These are phyloP conservation scores for Phylloporus arenicola DNA, from an alignment of 768 basidiomycete species.

Conservation along the genomic window DNA sequence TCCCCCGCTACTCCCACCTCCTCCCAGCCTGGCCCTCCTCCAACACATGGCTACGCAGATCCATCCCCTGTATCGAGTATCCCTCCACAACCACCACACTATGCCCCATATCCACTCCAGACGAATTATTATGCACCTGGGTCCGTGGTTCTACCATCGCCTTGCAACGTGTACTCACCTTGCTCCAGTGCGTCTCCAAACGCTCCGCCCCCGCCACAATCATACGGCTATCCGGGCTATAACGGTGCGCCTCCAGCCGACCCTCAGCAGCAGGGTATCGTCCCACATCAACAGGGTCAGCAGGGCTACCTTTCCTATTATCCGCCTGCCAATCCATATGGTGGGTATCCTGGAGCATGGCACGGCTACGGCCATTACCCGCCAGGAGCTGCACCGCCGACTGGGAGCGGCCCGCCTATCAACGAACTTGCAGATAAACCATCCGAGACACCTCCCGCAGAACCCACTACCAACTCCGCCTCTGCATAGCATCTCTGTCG, in stretches of 20 bases:
- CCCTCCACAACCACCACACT: slow-evolving; percentile 27
- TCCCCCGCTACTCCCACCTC: slow-evolving; percentile 30
- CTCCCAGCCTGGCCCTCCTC: slow-evolving; percentile 21
- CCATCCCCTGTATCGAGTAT: slow-evolving; percentile 21
- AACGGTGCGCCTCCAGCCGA: slow-evolving; percentile 19
- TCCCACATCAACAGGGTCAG: slow-evolving; percentile 16
- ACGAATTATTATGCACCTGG: slow-evolving; percentile 31
- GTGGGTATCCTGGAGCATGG: slow-evolving; percentile 28
- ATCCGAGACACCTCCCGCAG: slow-evolving; percentile 17
- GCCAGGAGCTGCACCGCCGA: slow-evolving; percentile 20
- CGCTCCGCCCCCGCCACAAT: slow-evolving; percentile 18
- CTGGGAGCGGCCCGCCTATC: slow-evolving; percentile 11
- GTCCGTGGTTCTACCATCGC: slow-evolving; percentile 9
- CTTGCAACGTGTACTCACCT: slow-evolving; percentile 12
- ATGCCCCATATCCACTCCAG: slow-evolving; percentile 30
- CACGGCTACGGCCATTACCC: slow-evolving; percentile 29
- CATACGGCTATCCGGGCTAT: slow-evolving; percentile 24
- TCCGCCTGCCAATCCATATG: slow-evolving; percentile 26
- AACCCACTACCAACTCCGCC: slow-evolving; percentile 12
- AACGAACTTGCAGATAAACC: slow-evolving; percentile 24
- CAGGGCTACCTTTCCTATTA: slow-evolving; percentile 32
- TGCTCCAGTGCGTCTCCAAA: slow-evolving; percentile 17
- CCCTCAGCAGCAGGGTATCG: slow-evolving; percentile 22
- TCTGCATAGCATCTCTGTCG: slow-evolving; percentile 17
- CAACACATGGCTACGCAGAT: slow-evolving; percentile 27